A percentile compares a stretch with the other conserved stretches of the same genome.
phyloP scores from a whole-genome alignment of 805 yeast species.

The Lachancea sp. region DNA sequence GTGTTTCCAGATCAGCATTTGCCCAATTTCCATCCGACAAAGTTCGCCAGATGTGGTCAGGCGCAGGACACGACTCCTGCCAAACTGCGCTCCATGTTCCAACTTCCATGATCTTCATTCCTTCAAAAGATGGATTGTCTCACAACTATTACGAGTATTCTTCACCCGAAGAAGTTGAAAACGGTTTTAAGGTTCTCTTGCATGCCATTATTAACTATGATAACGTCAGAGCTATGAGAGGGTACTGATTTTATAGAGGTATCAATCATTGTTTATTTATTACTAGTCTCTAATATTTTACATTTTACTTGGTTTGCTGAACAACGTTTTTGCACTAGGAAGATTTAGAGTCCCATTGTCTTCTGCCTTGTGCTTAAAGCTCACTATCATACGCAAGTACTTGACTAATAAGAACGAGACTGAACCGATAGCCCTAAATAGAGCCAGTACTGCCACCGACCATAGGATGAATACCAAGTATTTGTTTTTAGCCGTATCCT shows the following conservation, averaged over 20 bases:
- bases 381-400: constrained; percentile 36
- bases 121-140: constrained; percentile 58
- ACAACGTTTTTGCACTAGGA: constrained; percentile 12
- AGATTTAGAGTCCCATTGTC: constrained; percentile 29
- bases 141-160: constrained; percentile 65
- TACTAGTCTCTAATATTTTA: no score
- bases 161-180: constrained; percentile 55
- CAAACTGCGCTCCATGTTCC: constrained; percentile 51
- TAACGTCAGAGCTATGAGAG: constrained; percentile 21
- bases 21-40: constrained; percentile 42
- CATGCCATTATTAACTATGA: constrained; percentile 43
- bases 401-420: constrained; percentile 50
- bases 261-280: not conserved
- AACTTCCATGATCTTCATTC: constrained; percentile 70
- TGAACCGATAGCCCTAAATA: constrained; percentile 80
- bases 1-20: constrained; percentile 48
- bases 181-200: constrained; percentile 52
- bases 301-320: constrained; percentile 6
- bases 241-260: constrained; percentile 5
- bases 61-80: constrained; percentile 74
- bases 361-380: constrained; percentile 36
- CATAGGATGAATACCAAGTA: constrained; percentile 82
- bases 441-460: constrained; percentile 83
- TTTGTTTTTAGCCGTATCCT: constrained; percentile 58
- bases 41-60: constrained; percentile 47